Evolutionary conservation across 108 stramenopile species (phyloP).

Genomic region (Nitzschia sp.): DNA sequence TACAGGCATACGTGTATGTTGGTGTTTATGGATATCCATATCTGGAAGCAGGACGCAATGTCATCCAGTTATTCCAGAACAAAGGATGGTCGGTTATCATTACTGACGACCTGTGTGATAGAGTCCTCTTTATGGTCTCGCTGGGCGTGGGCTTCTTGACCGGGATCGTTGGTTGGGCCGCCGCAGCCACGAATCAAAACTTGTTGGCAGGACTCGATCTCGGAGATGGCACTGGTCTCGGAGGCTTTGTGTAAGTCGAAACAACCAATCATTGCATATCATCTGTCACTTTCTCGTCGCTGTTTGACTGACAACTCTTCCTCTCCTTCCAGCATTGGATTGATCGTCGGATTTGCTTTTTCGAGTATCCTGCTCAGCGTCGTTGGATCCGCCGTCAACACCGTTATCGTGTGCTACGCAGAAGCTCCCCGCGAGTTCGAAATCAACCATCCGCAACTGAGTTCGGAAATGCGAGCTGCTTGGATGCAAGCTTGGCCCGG

Average conservation of each 20-base stretch:
- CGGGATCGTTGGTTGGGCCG: slow-evolving; percentile 58
- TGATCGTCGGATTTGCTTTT: slow-evolving; percentile 67
- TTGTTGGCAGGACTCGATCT: slow-evolving; percentile 40
- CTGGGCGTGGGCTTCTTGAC: slow-evolving; percentile 66
- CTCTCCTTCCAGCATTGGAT: slow-evolving; percentile 27
- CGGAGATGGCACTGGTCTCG: slow-evolving; percentile 23
- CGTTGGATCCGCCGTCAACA: slow-evolving; percentile 75
- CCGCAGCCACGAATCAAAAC: slow-evolving; percentile 44
- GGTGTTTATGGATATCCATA: slow-evolving; percentile 83
- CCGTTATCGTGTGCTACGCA: slow-evolving; percentile 85
- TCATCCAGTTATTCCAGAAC: slow-evolving; percentile 62
- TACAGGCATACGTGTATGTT: slow-evolving; percentile 82
- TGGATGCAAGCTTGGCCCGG: slow-evolving; percentile 64
- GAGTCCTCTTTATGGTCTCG: slow-evolving; percentile 63
- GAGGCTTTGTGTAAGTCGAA: slow-evolving; percentile 32
- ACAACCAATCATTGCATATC: no score
- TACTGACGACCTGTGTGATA: slow-evolving; percentile 64
- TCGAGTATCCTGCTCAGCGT: slow-evolving; percentile 64
- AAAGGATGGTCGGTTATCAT: slow-evolving; percentile 85
- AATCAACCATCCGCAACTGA: slow-evolving; percentile 70
- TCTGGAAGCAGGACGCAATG: slow-evolving; percentile 71
- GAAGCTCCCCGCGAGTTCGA: slow-evolving; percentile 52
- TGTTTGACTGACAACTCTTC: background rate
- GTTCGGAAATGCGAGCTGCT: slow-evolving; percentile 49
- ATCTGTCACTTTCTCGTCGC: background rate